A percentile compares a stretch with the other conserved stretches of the same genome.
Evolutionary conservation across 306 rosid genomes (phyloP).

Genomic region (Oxytropis ochrocephala): DNA sequence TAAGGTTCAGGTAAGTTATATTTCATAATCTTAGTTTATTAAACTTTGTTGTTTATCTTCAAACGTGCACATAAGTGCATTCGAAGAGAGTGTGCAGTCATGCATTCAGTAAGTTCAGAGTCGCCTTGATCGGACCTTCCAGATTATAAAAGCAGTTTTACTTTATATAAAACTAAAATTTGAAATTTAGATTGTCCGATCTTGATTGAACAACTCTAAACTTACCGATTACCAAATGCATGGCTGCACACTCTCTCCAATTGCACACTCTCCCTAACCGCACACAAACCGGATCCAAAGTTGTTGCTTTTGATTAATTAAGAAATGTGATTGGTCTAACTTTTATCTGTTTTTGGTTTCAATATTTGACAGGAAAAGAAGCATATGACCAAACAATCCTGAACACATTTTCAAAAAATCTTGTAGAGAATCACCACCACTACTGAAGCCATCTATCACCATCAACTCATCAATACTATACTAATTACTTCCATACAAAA

Average conservation of each 20-base stretch:
- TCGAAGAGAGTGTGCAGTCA: no score
- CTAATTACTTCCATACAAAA: slow-evolving; percentile 81
- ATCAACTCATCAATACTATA: slow-evolving; percentile 47
- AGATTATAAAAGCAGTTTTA: no score
- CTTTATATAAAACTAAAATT: no score
- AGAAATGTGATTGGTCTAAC: background rate
- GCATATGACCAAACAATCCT: slow-evolving; percentile 34
- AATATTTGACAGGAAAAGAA: slow-evolving; percentile 40
- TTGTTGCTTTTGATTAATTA: background rate
- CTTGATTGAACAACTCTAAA: no score
- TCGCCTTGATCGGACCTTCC: no score
- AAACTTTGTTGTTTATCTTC: background rate
- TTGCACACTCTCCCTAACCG: no score
- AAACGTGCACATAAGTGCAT: no score
- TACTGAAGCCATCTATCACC: slow-evolving; percentile 19
- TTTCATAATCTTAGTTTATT: background rate
- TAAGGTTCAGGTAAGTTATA: slow-evolving; percentile 21
- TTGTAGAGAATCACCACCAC: slow-evolving; percentile 62
- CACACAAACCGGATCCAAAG: no score
- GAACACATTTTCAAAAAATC: slow-evolving; percentile 23
- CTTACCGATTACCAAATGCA: no score
- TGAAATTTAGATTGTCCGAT: no score
- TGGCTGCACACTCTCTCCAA: no score
- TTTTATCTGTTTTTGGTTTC: background rate
- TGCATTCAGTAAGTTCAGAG: no score